Conservation (phyloP, 2,329 filamentous ascomycete species). For the Dactylellina sp. region DNA sequence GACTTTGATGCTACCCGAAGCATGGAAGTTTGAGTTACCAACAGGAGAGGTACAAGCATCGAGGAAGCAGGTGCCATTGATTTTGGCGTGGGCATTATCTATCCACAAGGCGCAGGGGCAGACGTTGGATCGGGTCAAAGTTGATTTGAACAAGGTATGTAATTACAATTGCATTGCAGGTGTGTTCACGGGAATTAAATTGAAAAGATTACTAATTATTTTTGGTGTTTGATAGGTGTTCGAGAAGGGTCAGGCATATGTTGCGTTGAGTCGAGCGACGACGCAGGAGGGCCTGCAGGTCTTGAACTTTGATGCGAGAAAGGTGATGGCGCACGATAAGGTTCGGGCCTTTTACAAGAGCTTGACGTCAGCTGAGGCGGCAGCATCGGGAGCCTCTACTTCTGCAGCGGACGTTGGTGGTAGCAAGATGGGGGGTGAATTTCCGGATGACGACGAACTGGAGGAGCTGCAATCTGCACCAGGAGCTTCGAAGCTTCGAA, state of each 20-base stretch:
- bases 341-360: constrained; percentile 88
- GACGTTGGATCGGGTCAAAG: constrained; percentile 89
- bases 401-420: background rate
- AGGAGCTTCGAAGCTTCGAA: constrained; percentile 21
- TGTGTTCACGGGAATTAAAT: too few species aligned
- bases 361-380: constrained; percentile 78
- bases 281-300: constrained; percentile 89
- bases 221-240: constrained; percentile 70
- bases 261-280: constrained; percentile 92
- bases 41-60: constrained; percentile 88
- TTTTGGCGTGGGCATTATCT: constrained; percentile 94
- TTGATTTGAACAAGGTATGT: constrained; percentile 80
- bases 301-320: constrained; percentile 84
- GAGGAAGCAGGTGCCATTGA: constrained; percentile 75
- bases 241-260: constrained; percentile 97
- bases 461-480: constrained; percentile 18
- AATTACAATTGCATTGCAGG: constrained; percentile 2
- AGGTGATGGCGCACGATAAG: constrained; percentile 92
- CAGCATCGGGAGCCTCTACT: constrained; percentile 25
- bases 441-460: constrained; percentile 59
- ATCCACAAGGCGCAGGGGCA: constrained; percentile 94
- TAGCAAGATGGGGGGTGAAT: constrained; percentile 58
- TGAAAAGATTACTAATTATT: constrained; percentile 6
- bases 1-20: constrained; percentile 84
- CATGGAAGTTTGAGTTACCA: constrained; percentile 97